A percentile compares a stretch with the other conserved stretches of the same genome.
These are phyloP conservation scores for Ustilago sp. DNA, from an alignment of 1,284 basidiomycete genomes.

Conservation along the genomic window DNA sequence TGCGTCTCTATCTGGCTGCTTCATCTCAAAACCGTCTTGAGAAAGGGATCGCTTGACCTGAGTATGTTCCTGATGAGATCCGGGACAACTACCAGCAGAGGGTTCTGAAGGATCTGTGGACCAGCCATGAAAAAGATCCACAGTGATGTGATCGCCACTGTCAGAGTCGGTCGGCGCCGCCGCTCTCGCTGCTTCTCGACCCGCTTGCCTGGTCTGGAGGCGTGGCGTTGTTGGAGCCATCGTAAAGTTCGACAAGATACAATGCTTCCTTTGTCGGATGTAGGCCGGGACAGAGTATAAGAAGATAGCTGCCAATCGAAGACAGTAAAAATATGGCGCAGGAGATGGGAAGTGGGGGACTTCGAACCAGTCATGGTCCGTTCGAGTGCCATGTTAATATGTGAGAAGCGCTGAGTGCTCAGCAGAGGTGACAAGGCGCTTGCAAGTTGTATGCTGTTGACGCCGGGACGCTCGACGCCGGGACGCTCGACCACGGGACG, in stretches of 20 bases:
- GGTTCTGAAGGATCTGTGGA: constrained; percentile 10
- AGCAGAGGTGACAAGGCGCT: not conserved
- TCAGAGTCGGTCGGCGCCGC: not conserved
- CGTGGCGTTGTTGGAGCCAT: constrained; percentile 1
- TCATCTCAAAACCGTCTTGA: constrained; percentile 1
- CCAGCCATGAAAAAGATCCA: constrained; percentile 30
- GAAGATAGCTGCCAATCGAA: not conserved
- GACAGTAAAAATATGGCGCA: not conserved
- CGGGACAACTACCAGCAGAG: not conserved
- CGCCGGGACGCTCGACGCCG: not conserved
- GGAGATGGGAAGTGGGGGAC: not conserved
- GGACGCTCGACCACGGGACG: too few relatives aligned
- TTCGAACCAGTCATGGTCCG: not conserved
- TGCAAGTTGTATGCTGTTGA: not conserved
- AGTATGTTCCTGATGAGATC: not conserved
- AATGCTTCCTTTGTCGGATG: too few relatives aligned
- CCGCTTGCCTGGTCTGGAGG: not conserved
- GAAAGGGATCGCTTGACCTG: constrained; percentile 21
- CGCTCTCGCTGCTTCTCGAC: not conserved
- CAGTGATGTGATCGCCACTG: constrained; percentile 1
- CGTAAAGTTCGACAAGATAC: not conserved
- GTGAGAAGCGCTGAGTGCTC: not conserved
- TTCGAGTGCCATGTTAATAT: not conserved
- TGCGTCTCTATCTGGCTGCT: not conserved
- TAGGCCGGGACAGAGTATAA: too few relatives aligned